Conservation (phyloP, 139 green algal species). For the Chlorella sp. region DNA sequence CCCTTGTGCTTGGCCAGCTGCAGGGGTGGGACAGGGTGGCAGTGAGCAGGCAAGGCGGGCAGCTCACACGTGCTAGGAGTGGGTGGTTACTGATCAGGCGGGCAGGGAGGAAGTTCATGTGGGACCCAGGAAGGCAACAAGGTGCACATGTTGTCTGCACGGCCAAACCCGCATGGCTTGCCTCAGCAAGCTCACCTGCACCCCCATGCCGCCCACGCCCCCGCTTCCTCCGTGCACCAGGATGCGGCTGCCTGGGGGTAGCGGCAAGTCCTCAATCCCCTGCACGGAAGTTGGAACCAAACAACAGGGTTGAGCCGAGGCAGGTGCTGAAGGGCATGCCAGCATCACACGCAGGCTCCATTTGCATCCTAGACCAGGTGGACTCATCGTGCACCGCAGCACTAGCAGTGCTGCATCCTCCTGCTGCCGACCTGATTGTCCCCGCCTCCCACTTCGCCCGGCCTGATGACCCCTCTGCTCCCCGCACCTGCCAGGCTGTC, state of each 20-base stretch:
- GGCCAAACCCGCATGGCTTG: background rate
- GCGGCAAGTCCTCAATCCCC: background rate
- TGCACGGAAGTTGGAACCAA: background rate
- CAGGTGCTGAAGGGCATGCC: too few species aligned
- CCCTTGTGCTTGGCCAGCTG: slow-evolving; percentile 18
- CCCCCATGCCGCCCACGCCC: slow-evolving; percentile 8
- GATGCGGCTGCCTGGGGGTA: background rate
- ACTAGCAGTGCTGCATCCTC: background rate
- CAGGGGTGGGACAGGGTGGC: background rate
- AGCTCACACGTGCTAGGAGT: too few species aligned
- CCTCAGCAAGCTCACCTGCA: background rate
- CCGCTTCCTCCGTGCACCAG: slow-evolving; percentile 26
- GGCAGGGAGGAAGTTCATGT: background rate
- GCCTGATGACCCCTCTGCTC: too few species aligned
- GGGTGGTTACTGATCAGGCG: background rate
- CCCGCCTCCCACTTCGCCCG: too few species aligned
- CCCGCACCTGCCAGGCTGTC: slow-evolving; percentile 18
- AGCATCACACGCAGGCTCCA: background rate
- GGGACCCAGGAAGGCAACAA: background rate
- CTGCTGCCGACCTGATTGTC: background rate
- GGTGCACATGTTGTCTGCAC: background rate
- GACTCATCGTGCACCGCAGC: too few species aligned
- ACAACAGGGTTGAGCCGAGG: background rate
- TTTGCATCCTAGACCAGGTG: background rate
- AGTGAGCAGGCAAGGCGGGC: background rate